Evolutionary conservation across 2,329 filamentous ascomycete species (phyloP).

Genomic region (Chaetomium globosum): DNA sequence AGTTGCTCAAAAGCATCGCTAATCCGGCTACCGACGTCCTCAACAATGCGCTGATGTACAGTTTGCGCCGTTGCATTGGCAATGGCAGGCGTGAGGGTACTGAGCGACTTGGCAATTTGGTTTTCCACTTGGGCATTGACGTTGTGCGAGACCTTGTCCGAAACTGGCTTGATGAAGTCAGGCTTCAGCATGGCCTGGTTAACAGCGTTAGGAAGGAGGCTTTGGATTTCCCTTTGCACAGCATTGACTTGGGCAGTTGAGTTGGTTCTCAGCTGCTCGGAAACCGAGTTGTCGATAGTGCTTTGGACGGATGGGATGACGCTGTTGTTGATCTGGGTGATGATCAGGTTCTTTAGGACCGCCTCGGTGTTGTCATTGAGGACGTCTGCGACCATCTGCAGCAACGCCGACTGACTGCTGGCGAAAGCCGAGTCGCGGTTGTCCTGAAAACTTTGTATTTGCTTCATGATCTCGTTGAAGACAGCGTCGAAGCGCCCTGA

Average conservation of each 20-base stretch:
- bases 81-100: constrained; percentile 68
- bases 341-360: constrained; percentile 75
- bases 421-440: constrained; percentile 45
- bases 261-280: constrained; percentile 69
- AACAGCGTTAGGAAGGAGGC: constrained; percentile 67
- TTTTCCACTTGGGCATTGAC: constrained; percentile 70
- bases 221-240: constrained; percentile 73
- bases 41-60: constrained; percentile 64
- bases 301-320: constrained; percentile 75
- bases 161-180: constrained; percentile 71
- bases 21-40: constrained; percentile 67
- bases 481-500: constrained; percentile 50
- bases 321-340: constrained; percentile 71
- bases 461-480: constrained; percentile 62
- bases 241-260: constrained; percentile 68
- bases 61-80: constrained; percentile 65
- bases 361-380: constrained; percentile 67
- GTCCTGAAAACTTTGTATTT: constrained; percentile 58
- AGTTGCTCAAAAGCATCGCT: constrained; percentile 55
- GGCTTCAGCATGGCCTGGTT: constrained; percentile 70
- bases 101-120: constrained; percentile 64
- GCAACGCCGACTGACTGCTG: constrained; percentile 64
- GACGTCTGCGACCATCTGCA: constrained; percentile 62
- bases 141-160: constrained; percentile 69
- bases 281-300: constrained; percentile 67